phyloP scores from a whole-genome alignment of 2,329 filamentous ascomycete species.

The Sporothrix sp. region DNA sequence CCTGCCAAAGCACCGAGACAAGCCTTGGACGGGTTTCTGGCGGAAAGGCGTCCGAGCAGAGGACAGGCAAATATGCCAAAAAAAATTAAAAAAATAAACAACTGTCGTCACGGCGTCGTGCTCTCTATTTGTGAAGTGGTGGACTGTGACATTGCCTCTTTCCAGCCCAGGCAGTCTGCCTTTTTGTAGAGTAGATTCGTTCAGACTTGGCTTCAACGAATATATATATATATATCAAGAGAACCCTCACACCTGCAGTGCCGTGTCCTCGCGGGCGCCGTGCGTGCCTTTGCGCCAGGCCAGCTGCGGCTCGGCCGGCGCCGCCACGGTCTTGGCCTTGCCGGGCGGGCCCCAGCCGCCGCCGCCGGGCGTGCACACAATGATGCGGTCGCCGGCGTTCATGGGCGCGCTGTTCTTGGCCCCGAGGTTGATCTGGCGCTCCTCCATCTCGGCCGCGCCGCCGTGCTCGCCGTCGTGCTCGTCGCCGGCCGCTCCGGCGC shows the following conservation, averaged over 20 bases:
- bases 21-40: too few species aligned
- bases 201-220: too few species aligned
- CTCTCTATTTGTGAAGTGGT: too few species aligned
- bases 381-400: constrained; percentile 66
- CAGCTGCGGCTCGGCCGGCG: constrained; percentile 15
- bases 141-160: too few species aligned
- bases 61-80: constrained; percentile 1
- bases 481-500: too few species aligned
- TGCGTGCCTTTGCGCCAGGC: too few species aligned
- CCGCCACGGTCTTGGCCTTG: constrained; percentile 41
- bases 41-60: too few species aligned
- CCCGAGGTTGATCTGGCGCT: constrained; percentile 60
- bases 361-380: constrained; percentile 68
- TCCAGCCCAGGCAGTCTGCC: too few species aligned
- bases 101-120: too few species aligned
- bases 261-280: neutral
- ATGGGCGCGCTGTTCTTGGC: constrained; percentile 73
- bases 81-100: constrained; percentile 1
- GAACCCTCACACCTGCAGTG: neutral
- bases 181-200: too few species aligned
- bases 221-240: neutral
- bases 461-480: constrained; percentile 17
- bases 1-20: neutral
- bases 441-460: constrained; percentile 38
- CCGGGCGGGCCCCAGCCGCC: constrained; percentile 63